Evolutionary conservation across 2,329 filamentous ascomycete genomes (phyloP).

Genomic region (Ophiosphaerella korrae): DNA sequence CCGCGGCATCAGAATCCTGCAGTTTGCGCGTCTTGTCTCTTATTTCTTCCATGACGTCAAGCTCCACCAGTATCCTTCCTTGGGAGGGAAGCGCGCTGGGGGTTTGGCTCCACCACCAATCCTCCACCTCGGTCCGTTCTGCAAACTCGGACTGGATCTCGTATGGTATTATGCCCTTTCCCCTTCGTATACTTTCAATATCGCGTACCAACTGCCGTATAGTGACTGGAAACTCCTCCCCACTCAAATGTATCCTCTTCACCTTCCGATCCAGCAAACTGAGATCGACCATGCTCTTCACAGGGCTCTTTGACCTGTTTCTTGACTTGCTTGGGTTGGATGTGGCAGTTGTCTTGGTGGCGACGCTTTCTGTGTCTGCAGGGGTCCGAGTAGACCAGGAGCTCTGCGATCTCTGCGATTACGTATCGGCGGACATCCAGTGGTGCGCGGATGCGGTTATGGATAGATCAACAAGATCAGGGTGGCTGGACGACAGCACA

Average conservation of each 20-base stretch:
- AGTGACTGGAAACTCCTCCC: slow-evolving; percentile 3
- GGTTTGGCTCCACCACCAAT: slow-evolving; percentile 7
- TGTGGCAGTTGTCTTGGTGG: slow-evolving; percentile 6
- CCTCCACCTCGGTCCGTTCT: slow-evolving; percentile 1
- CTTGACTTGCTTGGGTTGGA: slow-evolving; percentile 6
- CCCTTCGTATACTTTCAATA: slow-evolving; percentile 1
- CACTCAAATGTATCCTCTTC: slow-evolving; percentile 6
- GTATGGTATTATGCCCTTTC: slow-evolving; percentile 7
- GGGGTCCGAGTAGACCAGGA: neutral
- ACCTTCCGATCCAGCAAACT: slow-evolving; percentile 9
- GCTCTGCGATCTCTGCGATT: neutral
- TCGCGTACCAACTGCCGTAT: slow-evolving; percentile 2
- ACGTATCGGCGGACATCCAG: slow-evolving; percentile 7
- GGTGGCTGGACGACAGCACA: too few relatives aligned
- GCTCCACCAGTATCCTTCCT: slow-evolving; percentile 3
- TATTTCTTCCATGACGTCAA: slow-evolving; percentile 8
- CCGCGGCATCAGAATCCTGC: slow-evolving; percentile 1
- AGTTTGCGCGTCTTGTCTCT: slow-evolving; percentile 2
- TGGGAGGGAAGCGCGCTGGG: slow-evolving; percentile 1
- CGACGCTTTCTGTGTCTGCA: slow-evolving; percentile 5
- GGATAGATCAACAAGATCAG: slow-evolving; percentile 5
- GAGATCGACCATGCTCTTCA: slow-evolving; percentile 11
- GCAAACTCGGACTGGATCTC: slow-evolving; percentile 4
- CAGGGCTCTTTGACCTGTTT: slow-evolving; percentile 10
- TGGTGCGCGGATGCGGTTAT: slow-evolving; percentile 1